These are phyloP conservation scores for Phaseolus lunatus DNA, from an alignment of 306 rosid species.

Conservation along the genomic window DNA sequence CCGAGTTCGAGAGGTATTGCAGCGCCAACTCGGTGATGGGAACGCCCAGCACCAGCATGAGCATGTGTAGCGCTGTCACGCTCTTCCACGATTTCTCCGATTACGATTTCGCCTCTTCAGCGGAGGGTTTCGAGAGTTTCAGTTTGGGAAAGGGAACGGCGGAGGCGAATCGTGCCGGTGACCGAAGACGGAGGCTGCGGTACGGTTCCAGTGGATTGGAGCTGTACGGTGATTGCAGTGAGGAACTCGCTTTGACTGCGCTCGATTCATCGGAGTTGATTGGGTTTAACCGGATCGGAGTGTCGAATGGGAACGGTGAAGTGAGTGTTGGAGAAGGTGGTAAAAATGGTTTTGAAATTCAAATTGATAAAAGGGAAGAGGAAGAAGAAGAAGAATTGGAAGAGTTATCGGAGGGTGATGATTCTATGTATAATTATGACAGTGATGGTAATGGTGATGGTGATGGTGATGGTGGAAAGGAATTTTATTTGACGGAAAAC, in stretches of 20 bases:
- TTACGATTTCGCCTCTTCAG: conserved; percentile 60
- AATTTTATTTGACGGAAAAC: conserved; percentile 38
- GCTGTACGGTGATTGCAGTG: conserved; percentile 68
- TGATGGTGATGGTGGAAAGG: conserved; percentile 23
- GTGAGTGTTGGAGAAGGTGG: conserved; percentile 9
- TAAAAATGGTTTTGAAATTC: conserved; percentile 31
- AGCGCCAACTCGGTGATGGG: conserved; percentile 91
- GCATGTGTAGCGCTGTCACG: conserved; percentile 71
- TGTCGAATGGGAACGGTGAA: conserved; percentile 5
- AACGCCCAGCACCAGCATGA: conserved; percentile 64
- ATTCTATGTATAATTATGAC: conserved; percentile 66
- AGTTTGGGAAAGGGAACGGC: conserved; percentile 53
- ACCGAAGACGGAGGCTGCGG: conserved; percentile 33
- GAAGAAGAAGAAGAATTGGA: conserved; percentile 48
- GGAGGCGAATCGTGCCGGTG: conserved; percentile 44
- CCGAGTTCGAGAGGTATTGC: conserved; percentile 89
- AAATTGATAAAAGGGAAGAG: conserved; percentile 35
- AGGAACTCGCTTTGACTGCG: conserved; percentile 44
- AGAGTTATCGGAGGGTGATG: conserved; percentile 74
- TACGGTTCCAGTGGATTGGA: conserved; percentile 55
- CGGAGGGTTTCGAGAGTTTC: conserved; percentile 57
- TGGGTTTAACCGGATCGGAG: conserved; percentile 36
- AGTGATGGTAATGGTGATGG: conserved; percentile 31
- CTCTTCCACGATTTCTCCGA: conserved; percentile 70
- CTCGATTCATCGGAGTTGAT: conserved; percentile 50